Evolutionary conservation across 805 yeast genomes (phyloP).

Genomic region (Kregervanrija fluxuum): DNA sequence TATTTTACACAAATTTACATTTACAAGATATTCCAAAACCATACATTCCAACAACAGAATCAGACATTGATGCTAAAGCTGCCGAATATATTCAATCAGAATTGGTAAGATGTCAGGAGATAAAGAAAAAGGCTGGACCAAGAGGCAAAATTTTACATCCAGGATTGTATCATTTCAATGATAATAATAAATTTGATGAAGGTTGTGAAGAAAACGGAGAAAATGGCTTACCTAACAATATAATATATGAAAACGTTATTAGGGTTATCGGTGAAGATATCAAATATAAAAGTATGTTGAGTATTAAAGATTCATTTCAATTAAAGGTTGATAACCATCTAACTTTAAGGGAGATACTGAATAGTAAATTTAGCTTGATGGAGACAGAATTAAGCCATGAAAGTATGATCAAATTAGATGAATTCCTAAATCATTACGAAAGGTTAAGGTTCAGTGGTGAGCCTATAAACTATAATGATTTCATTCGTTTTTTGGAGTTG

Average conservation of each 20-base stretch:
- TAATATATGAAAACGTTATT: constrained; percentile 47
- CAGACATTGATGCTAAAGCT: constrained; percentile 48
- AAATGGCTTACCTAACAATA: constrained; percentile 20
- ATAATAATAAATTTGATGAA: constrained; percentile 3
- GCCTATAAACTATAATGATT: constrained; percentile 50
- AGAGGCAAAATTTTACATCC: constrained; percentile 39
- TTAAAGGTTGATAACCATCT: constrained; percentile 15
- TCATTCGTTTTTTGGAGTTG: constrained; percentile 49
- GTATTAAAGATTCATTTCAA: constrained; percentile 13
- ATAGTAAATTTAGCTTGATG: constrained; percentile 18
- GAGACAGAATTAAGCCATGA: constrained; percentile 3
- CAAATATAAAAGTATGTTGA: constrained; percentile 31
- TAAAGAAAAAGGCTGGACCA: constrained; percentile 35
- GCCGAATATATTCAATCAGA: constrained; percentile 33
- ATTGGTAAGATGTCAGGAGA: constrained; percentile 34
- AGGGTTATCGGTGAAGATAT: constrained; percentile 55
- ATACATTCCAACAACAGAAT: constrained; percentile 60
- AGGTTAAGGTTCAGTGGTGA: constrained; percentile 57
- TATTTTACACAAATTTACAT: constrained; percentile 48
- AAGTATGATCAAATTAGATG: constrained; percentile 9
- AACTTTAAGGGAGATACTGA: constrained; percentile 23
- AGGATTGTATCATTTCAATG: constrained; percentile 32
- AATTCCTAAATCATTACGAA: constrained; percentile 55
- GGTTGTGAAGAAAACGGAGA: background rate
- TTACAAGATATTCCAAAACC: constrained; percentile 72